Conservation (phyloP, 2,329 filamentous ascomycete species). For the Arthrobotrys iridis region DNA sequence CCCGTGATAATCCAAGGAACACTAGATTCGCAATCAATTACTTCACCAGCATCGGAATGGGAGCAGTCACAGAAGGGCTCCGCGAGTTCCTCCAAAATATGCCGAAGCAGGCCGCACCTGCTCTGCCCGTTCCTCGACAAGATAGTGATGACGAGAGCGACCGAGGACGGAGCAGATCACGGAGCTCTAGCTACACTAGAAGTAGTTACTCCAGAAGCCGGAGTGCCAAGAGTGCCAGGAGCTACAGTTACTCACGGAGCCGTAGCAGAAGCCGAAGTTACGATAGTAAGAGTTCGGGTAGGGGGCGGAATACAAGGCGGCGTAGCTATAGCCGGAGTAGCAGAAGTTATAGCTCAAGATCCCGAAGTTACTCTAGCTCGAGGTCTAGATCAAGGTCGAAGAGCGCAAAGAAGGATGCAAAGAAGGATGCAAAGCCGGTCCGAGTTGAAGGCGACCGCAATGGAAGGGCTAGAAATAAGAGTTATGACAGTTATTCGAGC, state of each 20-base stretch:
- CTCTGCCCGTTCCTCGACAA: conserved; percentile 54
- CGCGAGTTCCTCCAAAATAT: conserved; percentile 88
- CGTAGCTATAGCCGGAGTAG: conserved; percentile 40
- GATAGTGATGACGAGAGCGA: conserved; percentile 46
- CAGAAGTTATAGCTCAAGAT: conserved; percentile 61
- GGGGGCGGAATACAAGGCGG: conserved; percentile 65
- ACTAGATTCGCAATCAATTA: conserved; percentile 99
- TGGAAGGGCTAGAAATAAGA: conserved; percentile 61
- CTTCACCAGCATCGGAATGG: conserved; percentile 98
- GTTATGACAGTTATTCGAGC: conserved; percentile 59
- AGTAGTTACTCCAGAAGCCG: conserved; percentile 43
- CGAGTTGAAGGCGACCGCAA: conserved; percentile 55
- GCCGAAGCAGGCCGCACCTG: conserved; percentile 75
- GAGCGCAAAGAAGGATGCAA: conserved; percentile 12
- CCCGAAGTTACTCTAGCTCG: conserved; percentile 66
- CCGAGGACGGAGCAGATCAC: conserved; percentile 36
- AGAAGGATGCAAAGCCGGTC: conserved; percentile 22
- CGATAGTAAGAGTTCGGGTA: conserved; percentile 52
- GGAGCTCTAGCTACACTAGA: conserved; percentile 43
- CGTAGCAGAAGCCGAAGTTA: conserved; percentile 55
- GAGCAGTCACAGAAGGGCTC: conserved; percentile 92
- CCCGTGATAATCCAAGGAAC: conserved; percentile 85
- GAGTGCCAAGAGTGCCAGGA: conserved; percentile 41
- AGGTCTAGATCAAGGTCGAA: conserved; percentile 53
- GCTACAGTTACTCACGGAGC: conserved; percentile 55